phyloP scores from a whole-genome alignment of 306 rosid genomes.

The Phaseolus lunatus region DNA sequence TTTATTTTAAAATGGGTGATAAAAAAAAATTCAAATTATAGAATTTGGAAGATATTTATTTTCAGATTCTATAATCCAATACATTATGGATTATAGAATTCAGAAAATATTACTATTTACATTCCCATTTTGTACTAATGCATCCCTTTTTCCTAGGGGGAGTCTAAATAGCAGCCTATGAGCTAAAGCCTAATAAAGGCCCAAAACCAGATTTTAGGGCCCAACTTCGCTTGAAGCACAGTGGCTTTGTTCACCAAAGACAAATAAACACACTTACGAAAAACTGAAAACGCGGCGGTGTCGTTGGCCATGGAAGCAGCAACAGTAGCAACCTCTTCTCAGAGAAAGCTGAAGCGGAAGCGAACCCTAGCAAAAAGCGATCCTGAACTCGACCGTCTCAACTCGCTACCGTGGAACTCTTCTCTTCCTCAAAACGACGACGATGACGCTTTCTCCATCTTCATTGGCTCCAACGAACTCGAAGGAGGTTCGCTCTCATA shows the following conservation, averaged over 20 bases:
- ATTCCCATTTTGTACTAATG: too few species aligned
- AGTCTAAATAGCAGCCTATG: too few species aligned
- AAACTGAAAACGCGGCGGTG: not conserved
- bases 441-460: slow-evolving; percentile 54
- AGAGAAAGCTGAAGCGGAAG: slow-evolving; percentile 56
- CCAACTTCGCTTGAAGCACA: not conserved
- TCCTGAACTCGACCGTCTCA: slow-evolving; percentile 61
- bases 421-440: slow-evolving; percentile 55
- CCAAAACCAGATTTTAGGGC: not conserved
- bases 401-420: slow-evolving; percentile 75
- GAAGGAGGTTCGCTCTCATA: slow-evolving; percentile 74
- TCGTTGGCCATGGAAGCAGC: slow-evolving; percentile 48
- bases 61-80: too few species aligned
- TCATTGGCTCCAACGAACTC: slow-evolving; percentile 73
- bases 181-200: too few species aligned
- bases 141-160: too few species aligned
- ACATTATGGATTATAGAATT: too few species aligned
- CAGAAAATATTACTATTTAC: too few species aligned
- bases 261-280: not conserved
- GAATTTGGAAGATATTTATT: too few species aligned
- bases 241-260: not conserved
- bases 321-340: slow-evolving; percentile 17
- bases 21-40: too few species aligned
- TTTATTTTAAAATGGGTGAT: too few species aligned
- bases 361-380: slow-evolving; percentile 42